Conservation (phyloP, 441 rosid species). For the Metrosideros polymorpha region DNA sequence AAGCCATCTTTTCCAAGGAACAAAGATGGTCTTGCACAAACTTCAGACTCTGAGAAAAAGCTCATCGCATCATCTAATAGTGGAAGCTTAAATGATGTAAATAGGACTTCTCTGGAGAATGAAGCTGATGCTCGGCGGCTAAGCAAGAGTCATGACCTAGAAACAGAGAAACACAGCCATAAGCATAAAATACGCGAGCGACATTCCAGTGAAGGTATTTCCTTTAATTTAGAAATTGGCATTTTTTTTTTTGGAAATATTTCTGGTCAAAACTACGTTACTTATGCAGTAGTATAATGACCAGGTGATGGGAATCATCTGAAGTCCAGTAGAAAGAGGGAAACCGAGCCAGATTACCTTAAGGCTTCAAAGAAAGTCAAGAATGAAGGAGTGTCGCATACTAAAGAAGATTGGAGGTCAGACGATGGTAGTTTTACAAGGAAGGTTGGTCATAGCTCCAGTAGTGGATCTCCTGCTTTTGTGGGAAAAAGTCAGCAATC, state of each 20-base stretch:
- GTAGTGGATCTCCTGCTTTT: constrained; percentile 34
- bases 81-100: constrained; percentile 29
- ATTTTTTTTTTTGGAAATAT: constrained; percentile 7
- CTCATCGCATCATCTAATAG: constrained; percentile 14
- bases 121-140: constrained; percentile 23
- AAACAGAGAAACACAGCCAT: constrained; percentile 34
- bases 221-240: constrained; percentile 8
- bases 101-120: constrained; percentile 25
- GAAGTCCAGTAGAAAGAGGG: constrained; percentile 56
- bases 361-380: constrained; percentile 60
- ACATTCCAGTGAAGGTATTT: constrained; percentile 66
- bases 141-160: constrained; percentile 27
- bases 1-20: constrained; percentile 12
- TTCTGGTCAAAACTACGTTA: constrained; percentile 11
- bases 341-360: constrained; percentile 31
- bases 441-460: constrained; percentile 38
- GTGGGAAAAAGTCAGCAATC: constrained; percentile 37
- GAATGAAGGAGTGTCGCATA: constrained; percentile 29
- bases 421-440: constrained; percentile 23
- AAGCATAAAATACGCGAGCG: constrained; percentile 45
- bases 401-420: constrained; percentile 38
- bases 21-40: constrained; percentile 28
- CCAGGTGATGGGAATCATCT: constrained; percentile 46
- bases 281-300: constrained; percentile 16
- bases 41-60: constrained; percentile 34